Conservation (phyloP, 2,329 filamentous ascomycete species). For the Claviceps arundinis region DNA sequence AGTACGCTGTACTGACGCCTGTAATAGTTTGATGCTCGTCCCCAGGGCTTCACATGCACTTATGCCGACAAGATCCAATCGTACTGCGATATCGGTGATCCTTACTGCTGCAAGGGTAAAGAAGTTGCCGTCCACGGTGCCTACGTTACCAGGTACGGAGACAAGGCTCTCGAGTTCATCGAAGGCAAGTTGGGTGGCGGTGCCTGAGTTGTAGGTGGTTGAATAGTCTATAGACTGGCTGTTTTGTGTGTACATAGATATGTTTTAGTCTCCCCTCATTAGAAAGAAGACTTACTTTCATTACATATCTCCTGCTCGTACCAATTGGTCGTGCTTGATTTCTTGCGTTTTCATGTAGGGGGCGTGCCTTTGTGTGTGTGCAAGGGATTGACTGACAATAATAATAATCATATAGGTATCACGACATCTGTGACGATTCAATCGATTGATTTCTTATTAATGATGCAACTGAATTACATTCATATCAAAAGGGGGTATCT, state of each 20-base stretch:
- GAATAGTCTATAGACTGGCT: neutral
- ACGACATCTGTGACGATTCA: too few relatives aligned
- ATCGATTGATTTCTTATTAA: too few relatives aligned
- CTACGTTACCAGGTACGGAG: neutral
- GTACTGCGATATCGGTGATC: conserved; percentile 51
- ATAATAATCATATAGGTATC: too few relatives aligned
- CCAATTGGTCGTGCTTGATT: too few relatives aligned
- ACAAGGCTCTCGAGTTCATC: neutral
- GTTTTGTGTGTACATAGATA: neutral
- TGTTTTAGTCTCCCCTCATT: too few relatives aligned
- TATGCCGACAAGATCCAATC: conserved; percentile 41
- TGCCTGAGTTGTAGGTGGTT: too few relatives aligned
- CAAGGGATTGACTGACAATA: too few relatives aligned
- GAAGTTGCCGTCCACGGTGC: neutral
- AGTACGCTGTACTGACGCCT: neutral
- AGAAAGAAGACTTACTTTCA: too few relatives aligned
- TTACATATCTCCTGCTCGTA: too few relatives aligned
- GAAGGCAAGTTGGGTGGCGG: neutral
- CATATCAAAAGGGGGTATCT: neutral
- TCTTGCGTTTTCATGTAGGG: too few relatives aligned
- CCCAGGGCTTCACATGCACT: conserved; percentile 43
- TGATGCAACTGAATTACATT: too few relatives aligned
- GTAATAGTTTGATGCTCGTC: conserved; percentile 44
- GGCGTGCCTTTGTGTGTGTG: too few relatives aligned
- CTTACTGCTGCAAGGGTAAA: conserved; percentile 50